A percentile compares a stretch with the other conserved stretches of the same genome.
Evolutionary conservation across 2,329 filamentous ascomycete species (phyloP).

Genomic region (Coniella vitis): DNA sequence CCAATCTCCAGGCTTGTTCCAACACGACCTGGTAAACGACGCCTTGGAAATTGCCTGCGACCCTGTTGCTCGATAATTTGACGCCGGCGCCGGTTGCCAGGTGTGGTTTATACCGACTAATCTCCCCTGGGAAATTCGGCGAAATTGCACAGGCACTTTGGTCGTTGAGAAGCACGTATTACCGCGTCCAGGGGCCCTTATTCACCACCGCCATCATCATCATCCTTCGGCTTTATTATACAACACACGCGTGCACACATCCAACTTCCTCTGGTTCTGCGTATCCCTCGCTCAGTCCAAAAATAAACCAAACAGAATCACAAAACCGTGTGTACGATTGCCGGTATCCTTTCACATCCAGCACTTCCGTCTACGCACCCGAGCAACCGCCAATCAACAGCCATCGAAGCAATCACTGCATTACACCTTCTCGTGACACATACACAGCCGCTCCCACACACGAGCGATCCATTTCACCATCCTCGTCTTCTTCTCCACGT

Average conservation of each 20-base stretch:
- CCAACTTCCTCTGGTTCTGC: neutral
- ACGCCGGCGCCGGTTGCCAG: neutral
- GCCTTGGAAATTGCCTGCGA: neutral
- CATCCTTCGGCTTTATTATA: neutral
- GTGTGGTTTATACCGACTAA: neutral
- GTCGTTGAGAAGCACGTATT: neutral
- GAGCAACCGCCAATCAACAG: too few relatives aligned
- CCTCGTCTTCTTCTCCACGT: neutral
- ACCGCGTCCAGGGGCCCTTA: neutral
- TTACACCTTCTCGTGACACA: neutral
- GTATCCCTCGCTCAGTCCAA: too few relatives aligned
- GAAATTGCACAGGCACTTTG: neutral
- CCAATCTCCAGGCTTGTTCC: neutral
- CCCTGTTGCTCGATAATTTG: neutral
- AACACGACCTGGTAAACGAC: neutral
- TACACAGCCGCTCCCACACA: neutral
- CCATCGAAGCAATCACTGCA: too few relatives aligned
- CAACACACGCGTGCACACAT: neutral
- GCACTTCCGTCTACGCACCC: too few relatives aligned
- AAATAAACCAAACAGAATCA: too few relatives aligned
- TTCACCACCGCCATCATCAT: neutral
- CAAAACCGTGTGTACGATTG: too few relatives aligned
- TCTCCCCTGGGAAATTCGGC: constrained; percentile 2
- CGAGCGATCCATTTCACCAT: neutral
- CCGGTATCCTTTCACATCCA: too few relatives aligned